Evolutionary conservation across 2,329 filamentous ascomycete species (phyloP), one percentile per base, ranked within the genome.

Genomic region (Aspergillus neoniger): DNA sequence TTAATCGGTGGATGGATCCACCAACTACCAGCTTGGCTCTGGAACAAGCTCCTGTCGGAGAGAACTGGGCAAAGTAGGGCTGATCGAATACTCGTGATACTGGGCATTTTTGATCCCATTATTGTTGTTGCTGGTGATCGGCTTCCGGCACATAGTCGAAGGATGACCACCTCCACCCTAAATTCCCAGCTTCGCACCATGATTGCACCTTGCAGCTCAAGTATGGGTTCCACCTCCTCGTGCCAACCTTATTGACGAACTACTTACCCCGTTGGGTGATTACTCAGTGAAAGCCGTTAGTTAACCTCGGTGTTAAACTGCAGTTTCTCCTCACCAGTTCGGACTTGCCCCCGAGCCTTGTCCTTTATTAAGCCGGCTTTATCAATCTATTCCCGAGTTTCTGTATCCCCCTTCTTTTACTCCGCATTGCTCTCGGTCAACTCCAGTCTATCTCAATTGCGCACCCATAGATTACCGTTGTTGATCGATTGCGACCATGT

Each of bases 401-500:
- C 4, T 36, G 32, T 14, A 36, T 36, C 32, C 32, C 32, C 12
- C 12, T 36, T 36, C 32, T 4, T 41, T 15, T 19, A 41, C 21
- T 15, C 32, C 36, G 14, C 36, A 41, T 9, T 41, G 19, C 19
- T 55, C 39, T 30, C 38, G 17, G 14, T 41, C 6, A 30, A 14
- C 32, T n/a, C 17, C 30, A 6, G 7, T 38, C 5, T 15, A 23
- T 47, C 2, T 48, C 15, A n/a, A 47, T 49, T n/a, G 47, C 8
- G 49, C 38, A 17, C n/a, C 23, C 28, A n/a, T 49, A 6, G 2
- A 4, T 2, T 23, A 38, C 2, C 17, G 15, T 51, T 44, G 43
- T 38, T n/a, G 43, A 15, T 43, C 25, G 52, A 50, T 39, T 54
- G 41, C 55, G 21, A 44, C 60, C 47, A 55, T 59, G 55, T 57